phyloP scores from a whole-genome alignment of 495 filamentous ascomycete species.

The Penicillium argentinense region DNA sequence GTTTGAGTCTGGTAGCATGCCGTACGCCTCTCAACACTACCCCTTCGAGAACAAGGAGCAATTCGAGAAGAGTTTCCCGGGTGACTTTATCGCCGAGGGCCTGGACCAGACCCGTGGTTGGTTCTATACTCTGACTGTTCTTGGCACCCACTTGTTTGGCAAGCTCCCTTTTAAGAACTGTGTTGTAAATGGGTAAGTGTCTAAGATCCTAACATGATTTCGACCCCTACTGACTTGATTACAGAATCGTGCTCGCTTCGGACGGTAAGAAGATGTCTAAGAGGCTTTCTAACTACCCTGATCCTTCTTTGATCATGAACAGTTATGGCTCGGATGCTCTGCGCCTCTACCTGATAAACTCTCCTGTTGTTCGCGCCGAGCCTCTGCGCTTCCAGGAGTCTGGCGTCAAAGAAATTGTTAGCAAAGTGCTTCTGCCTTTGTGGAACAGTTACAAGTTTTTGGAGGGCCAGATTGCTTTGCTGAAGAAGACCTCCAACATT shows the following conservation, averaged over 20 bases:
- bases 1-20: slow-evolving; percentile 95
- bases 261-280: slow-evolving; percentile 99
- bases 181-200: slow-evolving; percentile 95
- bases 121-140: slow-evolving; percentile 93
- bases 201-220: no score
- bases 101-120: slow-evolving; percentile 93
- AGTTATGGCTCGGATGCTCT: slow-evolving; percentile 93
- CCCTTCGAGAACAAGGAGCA: slow-evolving; percentile 89
- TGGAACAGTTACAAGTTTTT: slow-evolving; percentile 99
- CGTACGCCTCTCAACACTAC: slow-evolving; percentile 89
- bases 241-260: slow-evolving; percentile 91
- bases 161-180: slow-evolving; percentile 93
- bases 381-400: slow-evolving; percentile 87
- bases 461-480: slow-evolving; percentile 85
- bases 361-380: slow-evolving; percentile 91
- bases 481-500: slow-evolving; percentile 83
- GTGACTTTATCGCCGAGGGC: slow-evolving; percentile 96
- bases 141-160: slow-evolving; percentile 89
- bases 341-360: slow-evolving; percentile 94
- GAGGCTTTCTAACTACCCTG: slow-evolving; percentile 95
- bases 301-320: slow-evolving; percentile 79
- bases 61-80: slow-evolving; percentile 83
- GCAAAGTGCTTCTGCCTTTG: slow-evolving; percentile 87
- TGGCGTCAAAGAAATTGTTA: slow-evolving; percentile 94
- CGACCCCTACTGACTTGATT: no score